Conservation (phyloP, 192 early-diverging fungal species). For the Backusella sp. region DNA sequence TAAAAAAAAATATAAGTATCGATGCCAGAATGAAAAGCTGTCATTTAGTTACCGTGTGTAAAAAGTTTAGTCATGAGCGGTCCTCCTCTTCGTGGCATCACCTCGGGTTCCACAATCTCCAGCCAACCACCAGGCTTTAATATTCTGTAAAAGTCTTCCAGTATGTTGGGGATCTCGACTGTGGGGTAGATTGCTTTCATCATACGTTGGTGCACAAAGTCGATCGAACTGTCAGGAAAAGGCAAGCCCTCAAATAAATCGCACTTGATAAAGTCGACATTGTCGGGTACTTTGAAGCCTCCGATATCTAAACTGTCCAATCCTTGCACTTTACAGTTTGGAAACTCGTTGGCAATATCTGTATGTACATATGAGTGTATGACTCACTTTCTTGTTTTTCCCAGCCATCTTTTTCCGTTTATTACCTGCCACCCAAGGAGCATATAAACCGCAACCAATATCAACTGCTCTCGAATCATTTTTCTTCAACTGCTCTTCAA, state of each 20-base stretch:
- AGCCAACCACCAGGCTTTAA: slow-evolving; percentile 18
- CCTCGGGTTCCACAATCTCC: slow-evolving; percentile 20
- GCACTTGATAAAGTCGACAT: not conserved
- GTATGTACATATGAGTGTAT: not conserved
- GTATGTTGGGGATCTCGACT: not conserved
- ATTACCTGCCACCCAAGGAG: slow-evolving; percentile 18
- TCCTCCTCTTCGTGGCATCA: slow-evolving; percentile 11
- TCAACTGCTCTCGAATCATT: slow-evolving; percentile 7
- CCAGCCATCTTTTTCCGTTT: no score
- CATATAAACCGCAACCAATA: slow-evolving; percentile 20
- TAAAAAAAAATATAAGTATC: not conserved
- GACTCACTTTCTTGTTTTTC: no score
- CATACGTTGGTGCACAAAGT: slow-evolving; percentile 23
- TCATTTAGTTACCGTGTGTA: not conserved
- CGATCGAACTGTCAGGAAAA: slow-evolving; percentile 4
- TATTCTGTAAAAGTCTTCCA: not conserved
- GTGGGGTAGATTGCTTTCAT: slow-evolving; percentile 8
- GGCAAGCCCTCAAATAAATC: slow-evolving; percentile 7
- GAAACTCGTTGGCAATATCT: slow-evolving; percentile 28
- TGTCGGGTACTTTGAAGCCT: not conserved
- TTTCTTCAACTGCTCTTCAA: not conserved
- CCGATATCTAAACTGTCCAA: slow-evolving; percentile 7
- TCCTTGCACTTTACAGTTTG: slow-evolving; percentile 14
- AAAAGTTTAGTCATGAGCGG: not conserved
- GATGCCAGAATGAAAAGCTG: not conserved